These are phyloP conservation scores for Anisodus acutangulus DNA, from an alignment of 257 asterid species.

Conservation along the genomic window DNA sequence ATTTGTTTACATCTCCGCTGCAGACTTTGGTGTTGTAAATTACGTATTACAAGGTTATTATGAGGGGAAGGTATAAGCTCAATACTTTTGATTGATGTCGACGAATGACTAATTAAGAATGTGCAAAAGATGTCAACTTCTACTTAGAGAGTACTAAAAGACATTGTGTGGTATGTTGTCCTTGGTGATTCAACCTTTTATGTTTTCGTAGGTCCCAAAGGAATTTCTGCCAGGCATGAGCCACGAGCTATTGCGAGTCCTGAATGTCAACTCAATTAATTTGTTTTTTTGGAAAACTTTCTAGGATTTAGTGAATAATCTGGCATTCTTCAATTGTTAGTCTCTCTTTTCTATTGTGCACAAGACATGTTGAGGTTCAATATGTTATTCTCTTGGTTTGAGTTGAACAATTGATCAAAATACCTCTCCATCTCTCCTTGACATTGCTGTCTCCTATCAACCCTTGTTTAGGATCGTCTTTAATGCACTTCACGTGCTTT, in stretches of 20 bases:
- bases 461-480: background rate
- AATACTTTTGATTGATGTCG: background rate
- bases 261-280: background rate
- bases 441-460: background rate
- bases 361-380: background rate
- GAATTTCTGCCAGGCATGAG: background rate
- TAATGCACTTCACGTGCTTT: background rate
- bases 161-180: background rate
- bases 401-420: background rate
- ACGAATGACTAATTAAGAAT: background rate
- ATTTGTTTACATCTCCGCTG: conserved; percentile 34
- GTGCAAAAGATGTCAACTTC: background rate
- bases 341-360: background rate
- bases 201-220: background rate
- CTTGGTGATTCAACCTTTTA: background rate
- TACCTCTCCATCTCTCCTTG: no score
- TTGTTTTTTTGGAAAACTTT: background rate
- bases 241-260: background rate
- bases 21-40: conserved; percentile 33
- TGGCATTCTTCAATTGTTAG: conserved; percentile 19
- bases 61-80: conserved; percentile 29
- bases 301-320: background rate
- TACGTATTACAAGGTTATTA: conserved; percentile 34
- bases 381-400: background rate
- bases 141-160: background rate